Conservation (phyloP, 164 flowering plant species). For the Stephania japonica region DNA sequence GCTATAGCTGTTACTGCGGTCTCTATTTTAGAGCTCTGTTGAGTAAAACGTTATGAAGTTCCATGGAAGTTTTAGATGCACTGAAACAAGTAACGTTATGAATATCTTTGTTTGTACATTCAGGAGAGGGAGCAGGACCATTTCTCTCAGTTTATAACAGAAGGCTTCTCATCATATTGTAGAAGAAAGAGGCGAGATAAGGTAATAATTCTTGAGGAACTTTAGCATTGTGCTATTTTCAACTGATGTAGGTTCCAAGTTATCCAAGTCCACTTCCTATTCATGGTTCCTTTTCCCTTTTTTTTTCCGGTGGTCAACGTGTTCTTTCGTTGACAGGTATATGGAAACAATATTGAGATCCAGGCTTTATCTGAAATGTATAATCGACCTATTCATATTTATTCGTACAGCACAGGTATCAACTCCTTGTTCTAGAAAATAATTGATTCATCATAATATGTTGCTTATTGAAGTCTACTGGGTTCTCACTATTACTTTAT, state of each 20-base stretch:
- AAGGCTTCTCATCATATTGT: conserved; percentile 93
- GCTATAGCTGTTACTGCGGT: too few relatives aligned
- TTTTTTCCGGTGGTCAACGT: not conserved
- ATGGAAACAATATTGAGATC: conserved; percentile 96
- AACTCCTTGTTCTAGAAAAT: conserved; percentile 1
- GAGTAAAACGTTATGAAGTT: too few relatives aligned
- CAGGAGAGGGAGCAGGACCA: conserved; percentile 98
- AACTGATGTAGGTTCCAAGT: not conserved
- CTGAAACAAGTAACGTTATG: too few relatives aligned
- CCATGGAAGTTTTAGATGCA: too few relatives aligned
- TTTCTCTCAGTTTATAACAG: conserved; percentile 90
- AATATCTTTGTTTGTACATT: conserved; percentile 3
- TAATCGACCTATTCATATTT: conserved; percentile 94
- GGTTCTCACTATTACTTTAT: conserved; percentile 4
- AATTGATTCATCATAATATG: not conserved
- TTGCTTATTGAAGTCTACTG: not conserved
- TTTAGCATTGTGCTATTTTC: not conserved
- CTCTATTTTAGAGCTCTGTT: too few relatives aligned
- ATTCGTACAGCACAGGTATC: conserved; percentile 85
- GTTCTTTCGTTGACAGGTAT: conserved; percentile 44
- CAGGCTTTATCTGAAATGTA: conserved; percentile 96
- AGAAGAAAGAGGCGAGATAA: conserved; percentile 96
- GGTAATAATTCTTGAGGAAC: conserved; percentile 33
- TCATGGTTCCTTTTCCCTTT: not conserved
- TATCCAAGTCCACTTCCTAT: not conserved